A percentile compares a stretch with the other conserved stretches of the same genome.
These are phyloP conservation scores for Ogataea thermomethanolica DNA, from an alignment of 805 yeast species.

Conservation along the genomic window DNA sequence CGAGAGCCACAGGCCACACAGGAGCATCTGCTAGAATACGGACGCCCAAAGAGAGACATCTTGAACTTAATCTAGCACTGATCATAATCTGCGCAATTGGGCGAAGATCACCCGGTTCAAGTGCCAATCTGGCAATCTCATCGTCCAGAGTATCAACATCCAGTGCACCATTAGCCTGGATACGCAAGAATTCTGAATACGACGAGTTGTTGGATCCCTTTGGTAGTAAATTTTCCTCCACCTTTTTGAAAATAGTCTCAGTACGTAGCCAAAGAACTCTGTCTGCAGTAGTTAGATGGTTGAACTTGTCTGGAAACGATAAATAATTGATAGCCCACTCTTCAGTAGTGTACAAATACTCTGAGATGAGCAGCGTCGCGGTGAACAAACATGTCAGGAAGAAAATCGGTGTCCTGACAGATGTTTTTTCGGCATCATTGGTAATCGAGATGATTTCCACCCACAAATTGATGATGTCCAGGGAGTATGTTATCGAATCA, in stretches of 20 bases:
- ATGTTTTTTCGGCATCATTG: slow-evolving; percentile 61
- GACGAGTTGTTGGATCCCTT: slow-evolving; percentile 48
- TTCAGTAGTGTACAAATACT: slow-evolving; percentile 57
- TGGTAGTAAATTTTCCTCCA: slow-evolving; percentile 56
- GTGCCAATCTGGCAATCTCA: slow-evolving; percentile 45
- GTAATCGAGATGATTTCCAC: slow-evolving; percentile 63
- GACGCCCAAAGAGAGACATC: slow-evolving; percentile 66
- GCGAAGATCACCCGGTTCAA: slow-evolving; percentile 43
- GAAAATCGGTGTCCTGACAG: slow-evolving; percentile 72
- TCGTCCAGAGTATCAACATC: slow-evolving; percentile 49
- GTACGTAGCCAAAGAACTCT: slow-evolving; percentile 64
- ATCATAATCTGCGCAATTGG: slow-evolving; percentile 46
- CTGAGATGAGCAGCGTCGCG: slow-evolving; percentile 58
- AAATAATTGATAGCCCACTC: slow-evolving; percentile 41
- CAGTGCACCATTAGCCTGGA: slow-evolving; percentile 57
- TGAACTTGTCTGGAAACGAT: slow-evolving; percentile 20
- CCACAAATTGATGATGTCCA: slow-evolving; percentile 66
- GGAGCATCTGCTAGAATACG: slow-evolving; percentile 81
- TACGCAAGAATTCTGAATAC: slow-evolving; percentile 55
- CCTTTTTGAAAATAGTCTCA: slow-evolving; percentile 54
- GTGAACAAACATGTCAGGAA: slow-evolving; percentile 69
- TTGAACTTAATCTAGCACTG: slow-evolving; percentile 49
- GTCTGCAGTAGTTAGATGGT: slow-evolving; percentile 38
- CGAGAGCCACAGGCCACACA: slow-evolving; percentile 78
- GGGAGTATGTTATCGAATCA: slow-evolving; percentile 56